These are phyloP conservation scores for Globisporangium abappressorium DNA, from an alignment of 352 stramenopile genomes.

Conservation along the genomic window DNA sequence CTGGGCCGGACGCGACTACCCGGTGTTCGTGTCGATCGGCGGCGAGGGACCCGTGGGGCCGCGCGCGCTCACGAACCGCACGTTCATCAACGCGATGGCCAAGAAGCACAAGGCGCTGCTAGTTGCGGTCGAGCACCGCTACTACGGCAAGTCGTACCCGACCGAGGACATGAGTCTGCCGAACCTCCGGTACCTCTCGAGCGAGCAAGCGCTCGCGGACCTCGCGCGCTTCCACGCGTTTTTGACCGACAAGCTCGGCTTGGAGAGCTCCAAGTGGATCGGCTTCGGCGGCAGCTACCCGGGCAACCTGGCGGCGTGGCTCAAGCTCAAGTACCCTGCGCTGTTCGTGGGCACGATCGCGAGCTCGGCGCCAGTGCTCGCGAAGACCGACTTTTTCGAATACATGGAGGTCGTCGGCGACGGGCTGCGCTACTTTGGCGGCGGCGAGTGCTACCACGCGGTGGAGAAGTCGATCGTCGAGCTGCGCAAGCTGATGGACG, in stretches of 20 bases:
- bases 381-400: conserved; percentile 77
- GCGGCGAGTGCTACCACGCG: conserved; percentile 74
- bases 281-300: conserved; percentile 96
- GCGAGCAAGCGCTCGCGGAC: conserved; percentile 88
- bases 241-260: conserved; percentile 61
- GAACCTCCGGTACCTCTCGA: conserved; percentile 89
- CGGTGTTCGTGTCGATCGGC: conserved; percentile 89
- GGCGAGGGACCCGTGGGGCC: conserved; percentile 64
- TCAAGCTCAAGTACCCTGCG: conserved; percentile 92
- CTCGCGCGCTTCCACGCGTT: conserved; percentile 88
- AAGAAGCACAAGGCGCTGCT: conserved; percentile 73
- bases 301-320: conserved; percentile 91
- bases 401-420: conserved; percentile 89
- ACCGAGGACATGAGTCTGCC: conserved; percentile 68
- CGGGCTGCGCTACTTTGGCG: conserved; percentile 77
- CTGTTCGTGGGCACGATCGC: conserved; percentile 91
- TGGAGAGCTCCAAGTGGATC: conserved; percentile 81
- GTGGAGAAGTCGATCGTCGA: conserved; percentile 57
- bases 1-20: conserved; percentile 68
- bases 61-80: conserved; percentile 60
- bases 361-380: conserved; percentile 89
- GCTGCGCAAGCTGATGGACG: conserved; percentile 56
- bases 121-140: conserved; percentile 94
- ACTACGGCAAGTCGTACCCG: conserved; percentile 94
- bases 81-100: conserved; percentile 77